Conservation (phyloP, 208 protist genomes). For the Wallacemonas sp. region DNA sequence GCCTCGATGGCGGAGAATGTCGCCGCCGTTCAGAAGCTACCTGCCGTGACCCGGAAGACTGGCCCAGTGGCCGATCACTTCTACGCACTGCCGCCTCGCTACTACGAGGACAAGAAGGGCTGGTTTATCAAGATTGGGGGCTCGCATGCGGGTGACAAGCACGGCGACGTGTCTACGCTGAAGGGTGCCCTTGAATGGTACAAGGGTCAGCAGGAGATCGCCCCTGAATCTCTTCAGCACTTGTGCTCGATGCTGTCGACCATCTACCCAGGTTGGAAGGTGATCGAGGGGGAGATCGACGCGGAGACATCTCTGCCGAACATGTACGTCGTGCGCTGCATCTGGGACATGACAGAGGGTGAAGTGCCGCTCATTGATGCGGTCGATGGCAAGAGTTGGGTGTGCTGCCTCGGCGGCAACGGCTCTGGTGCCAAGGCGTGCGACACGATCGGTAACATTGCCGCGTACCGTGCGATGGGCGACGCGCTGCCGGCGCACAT, state of each 20-base stretch:
- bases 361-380: conserved; percentile 20
- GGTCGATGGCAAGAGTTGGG: conserved; percentile 19
- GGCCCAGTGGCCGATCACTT: conserved; percentile 15
- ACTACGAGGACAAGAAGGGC: conserved; percentile 26
- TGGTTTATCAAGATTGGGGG: conserved; percentile 42
- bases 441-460: conserved; percentile 33
- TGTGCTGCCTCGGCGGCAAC: conserved; percentile 28
- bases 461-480: conserved; percentile 25
- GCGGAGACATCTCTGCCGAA: background rate
- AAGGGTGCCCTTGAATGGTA: conserved; percentile 25
- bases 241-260: conserved; percentile 15
- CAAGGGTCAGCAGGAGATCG: conserved; percentile 15
- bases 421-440: conserved; percentile 29
- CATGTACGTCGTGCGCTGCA: conserved; percentile 24
- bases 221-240: background rate
- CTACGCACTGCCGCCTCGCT: conserved; percentile 34
- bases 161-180: conserved; percentile 5
- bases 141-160: conserved; percentile 8
- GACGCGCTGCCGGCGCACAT: conserved; percentile 20
- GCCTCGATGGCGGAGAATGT: conserved; percentile 15
- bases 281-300: conserved; percentile 3
- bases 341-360: conserved; percentile 21
- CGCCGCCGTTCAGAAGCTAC: conserved; percentile 20
- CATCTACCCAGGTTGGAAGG: conserved; percentile 10
- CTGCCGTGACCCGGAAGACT: conserved; percentile 24